phyloP scores from a whole-genome alignment of 768 basidiomycete species.

The Mycena indigotica region DNA sequence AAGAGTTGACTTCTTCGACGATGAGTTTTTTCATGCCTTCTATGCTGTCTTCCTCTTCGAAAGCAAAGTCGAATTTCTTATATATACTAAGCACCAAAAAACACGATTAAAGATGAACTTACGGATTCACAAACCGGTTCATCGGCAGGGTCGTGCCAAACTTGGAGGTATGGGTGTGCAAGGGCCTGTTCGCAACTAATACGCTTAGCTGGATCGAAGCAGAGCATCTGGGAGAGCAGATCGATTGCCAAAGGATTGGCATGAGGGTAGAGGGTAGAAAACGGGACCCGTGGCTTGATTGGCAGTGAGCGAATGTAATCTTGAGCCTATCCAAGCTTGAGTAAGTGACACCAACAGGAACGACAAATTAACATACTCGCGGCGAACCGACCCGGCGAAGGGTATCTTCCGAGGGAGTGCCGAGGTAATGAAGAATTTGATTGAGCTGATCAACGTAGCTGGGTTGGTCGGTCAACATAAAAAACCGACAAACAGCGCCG shows the following conservation, averaged over 20 bases:
- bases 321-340: slow-evolving; percentile 66
- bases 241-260: slow-evolving; percentile 96
- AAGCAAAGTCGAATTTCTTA: slow-evolving; percentile 93
- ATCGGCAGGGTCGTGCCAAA: slow-evolving; percentile 98
- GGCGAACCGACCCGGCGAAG: slow-evolving; percentile 95
- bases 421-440: slow-evolving; percentile 97
- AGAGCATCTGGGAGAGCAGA: slow-evolving; percentile 85
- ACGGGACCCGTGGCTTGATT: slow-evolving; percentile 93
- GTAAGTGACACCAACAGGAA: neutral
- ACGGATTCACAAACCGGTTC: slow-evolving; percentile 86
- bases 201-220: slow-evolving; percentile 95
- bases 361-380: slow-evolving; percentile 54
- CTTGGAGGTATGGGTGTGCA: slow-evolving; percentile 90
- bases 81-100: neutral
- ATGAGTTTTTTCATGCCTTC: slow-evolving; percentile 98
- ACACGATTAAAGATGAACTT: slow-evolving; percentile 24
- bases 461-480: slow-evolving; percentile 9
- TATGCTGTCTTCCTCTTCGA: slow-evolving; percentile 95
- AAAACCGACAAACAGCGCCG: slow-evolving; percentile 6
- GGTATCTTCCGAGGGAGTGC: slow-evolving; percentile 95
- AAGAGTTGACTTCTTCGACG: slow-evolving; percentile 86
- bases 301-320: slow-evolving; percentile 98
- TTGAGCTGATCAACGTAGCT: slow-evolving; percentile 99
- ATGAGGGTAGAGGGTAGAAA: slow-evolving; percentile 87
- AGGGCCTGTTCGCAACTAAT: slow-evolving; percentile 96